Evolutionary conservation across 768 basidiomycete genomes (phyloP), one percentile per base, ranked within the genome.

Genomic region (Kwoniella sp.): DNA sequence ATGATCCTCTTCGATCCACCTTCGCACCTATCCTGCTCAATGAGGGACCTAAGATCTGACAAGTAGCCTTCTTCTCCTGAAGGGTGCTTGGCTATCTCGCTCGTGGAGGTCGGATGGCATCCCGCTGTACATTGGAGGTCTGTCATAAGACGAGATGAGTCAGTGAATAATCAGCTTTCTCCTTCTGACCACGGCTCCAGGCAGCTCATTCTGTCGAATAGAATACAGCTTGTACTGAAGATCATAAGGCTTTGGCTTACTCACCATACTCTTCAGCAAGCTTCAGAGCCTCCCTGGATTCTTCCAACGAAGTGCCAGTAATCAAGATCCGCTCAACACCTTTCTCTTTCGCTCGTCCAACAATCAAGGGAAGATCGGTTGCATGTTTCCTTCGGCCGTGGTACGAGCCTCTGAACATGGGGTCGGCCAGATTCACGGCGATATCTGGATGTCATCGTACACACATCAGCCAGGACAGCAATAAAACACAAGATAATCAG

Each of bases 61-160:
- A 91, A 78, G 74, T 92, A 92, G 2, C 82, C 86, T 0, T 85
- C 84, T 0, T 85, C 85, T 0, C 89, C 89, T 15, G 79, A 84
- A 1, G 81, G 77, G 73, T 84, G 84, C 61, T 82, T 79, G 34
- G 88, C 87, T 61, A 91, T 90, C 74, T 92, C 89, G 7, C 69
- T 79, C 0, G 88, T 86, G 22, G 89, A 87, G 17, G 90, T 91
- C 0, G 91, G 91, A 78, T 92, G 91, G 65, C 89, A 88, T 22
- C 91, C 91, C 8, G 88, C 85, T 0, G 91, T 92, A 20, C 88
- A 86, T 75, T 87, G 90, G 15, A 90, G 76, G 13, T 83, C 90
- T 88, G 41, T 20, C 34, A 34, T 5, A 34, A n/a, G n/a, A n/a
- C n/a, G n/a, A n/a, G n/a, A n/a, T n/a, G n/a, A n/a, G n/a, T n/a